Evolutionary conservation across 192 early-diverging fungal genomes (phyloP).

Genomic region (Coemansia sp.): DNA sequence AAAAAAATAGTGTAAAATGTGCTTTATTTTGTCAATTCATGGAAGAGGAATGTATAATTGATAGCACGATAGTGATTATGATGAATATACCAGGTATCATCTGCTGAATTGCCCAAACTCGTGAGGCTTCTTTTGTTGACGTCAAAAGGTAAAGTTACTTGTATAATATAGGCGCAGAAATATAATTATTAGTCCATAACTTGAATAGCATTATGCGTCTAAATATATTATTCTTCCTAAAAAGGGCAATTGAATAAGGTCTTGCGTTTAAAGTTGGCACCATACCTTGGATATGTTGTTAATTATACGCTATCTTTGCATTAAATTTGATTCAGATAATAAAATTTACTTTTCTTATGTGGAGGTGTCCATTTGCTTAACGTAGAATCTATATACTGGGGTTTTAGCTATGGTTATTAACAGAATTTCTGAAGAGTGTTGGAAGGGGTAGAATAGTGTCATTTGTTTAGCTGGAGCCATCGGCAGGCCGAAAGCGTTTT

Average conservation of each 20-base stretch:
- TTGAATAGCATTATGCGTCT: background rate
- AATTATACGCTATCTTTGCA: background rate
- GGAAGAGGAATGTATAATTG: background rate
- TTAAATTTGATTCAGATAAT: background rate
- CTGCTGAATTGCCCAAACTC: background rate
- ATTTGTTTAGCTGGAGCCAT: background rate
- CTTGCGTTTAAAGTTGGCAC: background rate
- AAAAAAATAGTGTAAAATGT: background rate
- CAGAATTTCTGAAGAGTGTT: background rate
- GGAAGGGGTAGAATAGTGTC: background rate
- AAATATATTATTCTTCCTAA: background rate
- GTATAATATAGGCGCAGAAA: background rate
- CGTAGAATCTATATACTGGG: background rate
- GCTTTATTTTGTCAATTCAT: background rate
- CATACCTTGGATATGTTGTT: background rate
- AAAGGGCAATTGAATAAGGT: background rate
- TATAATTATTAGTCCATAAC: background rate
- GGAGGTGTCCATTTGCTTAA: background rate
- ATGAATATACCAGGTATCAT: background rate
- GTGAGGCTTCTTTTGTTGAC: background rate
- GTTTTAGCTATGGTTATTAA: background rate
- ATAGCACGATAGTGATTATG: background rate
- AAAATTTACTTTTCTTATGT: background rate
- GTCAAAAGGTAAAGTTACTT: background rate
- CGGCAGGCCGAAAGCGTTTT: conserved; percentile 7